Evolutionary conservation across 1,284 basidiomycete species (phyloP).

Genomic region (Ustilago crameri): DNA sequence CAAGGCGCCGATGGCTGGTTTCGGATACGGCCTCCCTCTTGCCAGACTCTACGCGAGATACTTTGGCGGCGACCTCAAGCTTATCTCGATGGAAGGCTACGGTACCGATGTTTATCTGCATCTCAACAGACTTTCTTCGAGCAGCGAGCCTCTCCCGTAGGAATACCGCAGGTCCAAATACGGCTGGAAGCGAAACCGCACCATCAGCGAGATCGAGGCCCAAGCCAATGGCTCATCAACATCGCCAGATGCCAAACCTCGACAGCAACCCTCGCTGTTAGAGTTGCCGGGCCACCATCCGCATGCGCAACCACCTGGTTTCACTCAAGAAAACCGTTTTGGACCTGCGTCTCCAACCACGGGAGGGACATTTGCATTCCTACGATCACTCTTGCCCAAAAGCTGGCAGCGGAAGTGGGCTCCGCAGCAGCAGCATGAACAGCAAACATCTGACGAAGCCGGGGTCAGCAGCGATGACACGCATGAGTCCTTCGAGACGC

Average conservation of each 20-base stretch:
- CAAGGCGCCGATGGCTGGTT: slow-evolving; percentile 98
- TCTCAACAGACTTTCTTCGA: slow-evolving; percentile 77
- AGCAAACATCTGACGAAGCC: neutral
- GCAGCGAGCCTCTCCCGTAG: slow-evolving; percentile 70
- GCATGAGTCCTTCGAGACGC: neutral
- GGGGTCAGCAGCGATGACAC: neutral
- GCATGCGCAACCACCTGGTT: slow-evolving; percentile 12
- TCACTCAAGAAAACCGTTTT: slow-evolving; percentile 31
- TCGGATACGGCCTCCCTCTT: slow-evolving; percentile 84
- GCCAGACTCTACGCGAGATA: slow-evolving; percentile 87
- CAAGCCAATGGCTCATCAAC: slow-evolving; percentile 4
- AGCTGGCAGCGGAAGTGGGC: slow-evolving; percentile 37
- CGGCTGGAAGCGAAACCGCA: slow-evolving; percentile 50
- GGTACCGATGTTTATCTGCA: slow-evolving; percentile 80
- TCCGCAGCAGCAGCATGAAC: slow-evolving; percentile 3
- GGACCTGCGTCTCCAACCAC: slow-evolving; percentile 33
- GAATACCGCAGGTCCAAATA: slow-evolving; percentile 55
- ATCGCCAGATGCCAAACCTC: neutral
- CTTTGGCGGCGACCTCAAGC: slow-evolving; percentile 93
- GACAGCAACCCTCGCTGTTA: slow-evolving; percentile 28
- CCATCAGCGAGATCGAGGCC: slow-evolving; percentile 47
- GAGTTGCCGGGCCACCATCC: slow-evolving; percentile 25
- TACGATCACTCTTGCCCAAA: slow-evolving; percentile 29
- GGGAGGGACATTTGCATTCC: slow-evolving; percentile 21
- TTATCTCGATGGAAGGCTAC: slow-evolving; percentile 94